phyloP scores from a whole-genome alignment of 2,329 filamentous ascomycete genomes.

The Microsporum ferrugineum region DNA sequence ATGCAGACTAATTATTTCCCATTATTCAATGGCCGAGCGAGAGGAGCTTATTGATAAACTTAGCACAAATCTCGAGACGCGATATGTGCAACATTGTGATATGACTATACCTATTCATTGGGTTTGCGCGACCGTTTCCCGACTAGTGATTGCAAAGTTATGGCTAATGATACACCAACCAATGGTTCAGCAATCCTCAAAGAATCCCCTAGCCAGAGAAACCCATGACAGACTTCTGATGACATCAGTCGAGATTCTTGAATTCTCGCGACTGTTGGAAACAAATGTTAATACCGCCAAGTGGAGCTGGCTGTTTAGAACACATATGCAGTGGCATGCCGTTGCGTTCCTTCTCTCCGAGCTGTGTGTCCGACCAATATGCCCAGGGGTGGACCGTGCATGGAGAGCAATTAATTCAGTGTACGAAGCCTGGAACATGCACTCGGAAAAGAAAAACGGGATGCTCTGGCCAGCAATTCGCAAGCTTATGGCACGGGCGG shows the following conservation, averaged over 20 bases:
- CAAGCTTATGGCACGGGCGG: constrained; percentile 50
- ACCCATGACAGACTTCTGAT: constrained; percentile 58
- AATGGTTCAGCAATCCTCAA: constrained; percentile 49
- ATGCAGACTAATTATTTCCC: constrained; percentile 13
- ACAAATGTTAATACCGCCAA: constrained; percentile 50
- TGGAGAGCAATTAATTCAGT: constrained; percentile 46
- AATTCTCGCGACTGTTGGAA: constrained; percentile 56
- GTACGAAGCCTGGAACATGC: constrained; percentile 29
- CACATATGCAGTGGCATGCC: constrained; percentile 55
- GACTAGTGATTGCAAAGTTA: constrained; percentile 66
- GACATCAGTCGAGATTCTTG: constrained; percentile 62
- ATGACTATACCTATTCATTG: constrained; percentile 49
- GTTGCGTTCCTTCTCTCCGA: constrained; percentile 51
- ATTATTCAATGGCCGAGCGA: constrained; percentile 25
- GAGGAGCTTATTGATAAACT: constrained; percentile 41
- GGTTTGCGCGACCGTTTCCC: constrained; percentile 56
- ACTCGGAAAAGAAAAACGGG: constrained; percentile 36
- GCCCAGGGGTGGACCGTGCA: constrained; percentile 48
- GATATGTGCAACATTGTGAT: constrained; percentile 44
- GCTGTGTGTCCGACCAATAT: constrained; percentile 41
- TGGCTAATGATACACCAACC: constrained; percentile 68
- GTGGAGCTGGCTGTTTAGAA: constrained; percentile 55
- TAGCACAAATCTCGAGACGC: constrained; percentile 44
- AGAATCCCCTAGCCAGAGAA: constrained; percentile 45
- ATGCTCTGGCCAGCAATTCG: constrained; percentile 54